Percentiles rank a stretch among this genome's conserved stretches.
Conservation (phyloP, 441 rosid genomes). For the Populus hybrid region DNA sequence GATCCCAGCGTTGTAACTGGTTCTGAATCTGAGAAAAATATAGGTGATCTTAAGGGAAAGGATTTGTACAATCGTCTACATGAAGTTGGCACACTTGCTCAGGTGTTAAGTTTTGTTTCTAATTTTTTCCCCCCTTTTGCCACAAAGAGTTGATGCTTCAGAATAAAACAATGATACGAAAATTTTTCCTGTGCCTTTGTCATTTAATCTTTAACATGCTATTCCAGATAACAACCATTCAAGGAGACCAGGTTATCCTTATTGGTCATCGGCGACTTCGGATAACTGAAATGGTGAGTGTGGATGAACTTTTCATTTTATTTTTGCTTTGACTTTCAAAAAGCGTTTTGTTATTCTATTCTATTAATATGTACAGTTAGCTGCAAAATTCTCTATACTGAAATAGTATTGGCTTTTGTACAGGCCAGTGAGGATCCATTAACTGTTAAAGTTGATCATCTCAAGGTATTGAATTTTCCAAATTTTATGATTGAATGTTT, state of each 20-base stretch:
- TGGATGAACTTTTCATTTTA: slow-evolving; percentile 8
- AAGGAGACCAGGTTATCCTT: slow-evolving; percentile 90
- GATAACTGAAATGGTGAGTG: slow-evolving; percentile 82
- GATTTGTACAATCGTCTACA: slow-evolving; percentile 77
- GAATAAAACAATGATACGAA: not conserved
- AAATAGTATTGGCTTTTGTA: slow-evolving; percentile 20
- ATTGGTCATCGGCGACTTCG: slow-evolving; percentile 93
- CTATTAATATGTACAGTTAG: not conserved
- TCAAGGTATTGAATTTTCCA: slow-evolving; percentile 52
- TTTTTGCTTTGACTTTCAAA: not conserved
- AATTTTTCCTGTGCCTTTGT: not conserved
- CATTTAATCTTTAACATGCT: slow-evolving; percentile 19
- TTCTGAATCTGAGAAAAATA: slow-evolving; percentile 68
- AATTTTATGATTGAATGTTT: slow-evolving; percentile 6
- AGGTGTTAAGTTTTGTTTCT: slow-evolving; percentile 45
- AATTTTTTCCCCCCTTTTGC: not conserved
- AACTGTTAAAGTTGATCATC: slow-evolving; percentile 95
- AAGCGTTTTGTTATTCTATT: not conserved
- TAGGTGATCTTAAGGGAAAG: slow-evolving; percentile 75
- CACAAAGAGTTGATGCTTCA: not conserved
- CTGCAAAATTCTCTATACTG: slow-evolving; percentile 17
- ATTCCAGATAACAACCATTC: slow-evolving; percentile 77
- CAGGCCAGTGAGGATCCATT: slow-evolving; percentile 94
- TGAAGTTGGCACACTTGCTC: slow-evolving; percentile 98
- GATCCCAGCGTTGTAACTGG: slow-evolving; percentile 60